Evolutionary conservation across 495 filamentous ascomycete genomes (phyloP), one percentile per base, ranked within the genome.

Genomic region (Talaromyces nanjingensis): DNA sequence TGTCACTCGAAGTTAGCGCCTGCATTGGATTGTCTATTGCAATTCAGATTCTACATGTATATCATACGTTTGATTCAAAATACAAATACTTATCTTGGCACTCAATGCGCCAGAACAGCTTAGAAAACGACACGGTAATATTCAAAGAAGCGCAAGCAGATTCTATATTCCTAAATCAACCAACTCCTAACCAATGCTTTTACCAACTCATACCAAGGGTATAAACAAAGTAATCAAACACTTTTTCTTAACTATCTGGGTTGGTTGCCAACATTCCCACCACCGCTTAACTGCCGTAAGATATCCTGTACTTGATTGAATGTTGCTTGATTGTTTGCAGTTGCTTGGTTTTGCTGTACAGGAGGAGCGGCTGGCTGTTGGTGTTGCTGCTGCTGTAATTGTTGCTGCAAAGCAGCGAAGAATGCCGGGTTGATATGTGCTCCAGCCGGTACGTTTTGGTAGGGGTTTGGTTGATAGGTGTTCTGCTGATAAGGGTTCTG

Each of bases 341-440:
- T 71, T 25, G 63, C 67, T 64, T 74, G 72, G 39, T 65, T 63
- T 62, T 79, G 78, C 59, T 76, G 75, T 33, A 33, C 24, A 16
- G 42, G 60, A 31, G 25, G 34, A 24, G 72, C 70, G 34, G 74
- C 72, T 20, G 61, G 68, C 63, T 81, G 80, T 59, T 78, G 76
- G 3, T 74, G 68, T 65, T 81, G 82, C 20, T 71, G 72, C 18
- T 73, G 70, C 25, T 72, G 72, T 16, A 67, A 68, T 63, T 80
- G 75, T 58, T 79, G 77, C 60, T 79, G 77, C 62, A 80, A 60
- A 27, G 72, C 71, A 65, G 77, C 77, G 65, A 90, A 79, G 74
- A 91, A 87, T 1, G 84, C 79, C 6, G 88, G 88, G 61, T 88
- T 90, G 65, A 91, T 80, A 60, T 87, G 86, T 1, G 83, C 78